Evolutionary conservation across 495 filamentous ascomycete species (phyloP), one percentile per base, ranked within the genome.

Genomic region (Penicillium flavigenum): DNA sequence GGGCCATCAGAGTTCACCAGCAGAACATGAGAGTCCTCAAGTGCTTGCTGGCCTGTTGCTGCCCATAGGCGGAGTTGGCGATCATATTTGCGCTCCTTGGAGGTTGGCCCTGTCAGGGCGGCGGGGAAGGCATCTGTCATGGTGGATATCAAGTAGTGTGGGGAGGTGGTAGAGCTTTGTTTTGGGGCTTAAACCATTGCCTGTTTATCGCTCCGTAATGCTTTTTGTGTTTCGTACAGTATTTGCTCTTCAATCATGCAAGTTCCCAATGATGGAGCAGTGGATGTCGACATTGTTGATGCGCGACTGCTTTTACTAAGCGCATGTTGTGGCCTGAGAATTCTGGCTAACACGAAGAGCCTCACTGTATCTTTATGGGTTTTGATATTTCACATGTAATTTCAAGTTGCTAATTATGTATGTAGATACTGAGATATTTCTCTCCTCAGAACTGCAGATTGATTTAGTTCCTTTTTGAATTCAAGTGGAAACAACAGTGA

Each of bases 31-130:
- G 95, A 86, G 29, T 90, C 84, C 69, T 99, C 95, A 3, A 99
- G 81, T 2, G 90, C 91, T 63, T 87, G 81, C 72, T 99, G 94
- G 12, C 94, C 94, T 55, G 80, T 92, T 9, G 92, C 91, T 51
- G 91, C 94, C 94, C 94, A 99, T 26, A 99, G 75, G 31, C 95
- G 89, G 24, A 99, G 84, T 68, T 99, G 94, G 22, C 94, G 85
- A 68, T 99, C 94, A 76, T 99, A 99, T 69, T 90, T 94, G 72
- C 87, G 89, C 69, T 96, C 91, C 71, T 93, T 94, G 36, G 90
- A 90, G 44, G 87, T 86, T 34, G 90, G 90, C 31, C 82, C 86
- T 17, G 63, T 62, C 32, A 76, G 60, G 59, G 69, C 59, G 38
- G 63, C 68, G 45, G 71, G 71, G 66, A 79, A 76, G 2, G 70